Base-by-base conservation (phyloP, 2,329 filamentous ascomycete species). In the Aureobasidium sp. region DNA sequence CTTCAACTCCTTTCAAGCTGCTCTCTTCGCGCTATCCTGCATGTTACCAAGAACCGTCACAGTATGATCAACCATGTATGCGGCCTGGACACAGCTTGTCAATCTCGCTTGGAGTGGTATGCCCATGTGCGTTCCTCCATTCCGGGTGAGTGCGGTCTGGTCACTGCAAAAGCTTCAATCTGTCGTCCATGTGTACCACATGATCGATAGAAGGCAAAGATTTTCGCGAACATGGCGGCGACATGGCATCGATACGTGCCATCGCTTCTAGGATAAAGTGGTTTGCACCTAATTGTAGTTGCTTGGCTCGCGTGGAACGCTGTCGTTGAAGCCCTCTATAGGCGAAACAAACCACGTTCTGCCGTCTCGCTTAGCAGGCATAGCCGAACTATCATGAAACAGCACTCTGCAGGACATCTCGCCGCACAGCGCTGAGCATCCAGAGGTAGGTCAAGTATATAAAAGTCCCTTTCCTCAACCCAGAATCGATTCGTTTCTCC, bases 311-410 rank as follows among this genome's bases (percentile, higher is more conserved):
- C 10, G 17, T 50, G 25, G 4, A 29, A n/a, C 21, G 21, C 21
- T 38, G 24, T 49, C 16, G 34, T 17, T 39, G 35, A 39, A 29
- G 47, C 21, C 14, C 32, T 50, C 12, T 50, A 39, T 19, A 39
- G n/a, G n/a, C 47, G 47, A 50, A 50, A 40, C 47, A 21, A 10
- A 39, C 35, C 35, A 21, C 32, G 14, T 19, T 39, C 19, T 37
- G 25, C 47, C 35, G 47, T 35, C 30, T 50, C 47, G 47, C 47
- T 50, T 50, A 50, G 25, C 47, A 30, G 12, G 47, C 37, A 50
- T 40, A 40, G 17, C 47, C 35, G 35, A 50, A 39, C 35, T 11
- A 50, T 50, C 45, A 12, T 50, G 47, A 50, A 50, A 50, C 47
- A 38, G 16, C 14, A 21, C 19, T 32, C 22, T 7, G 16, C 10